phyloP scores from a whole-genome alignment of 2,329 filamentous ascomycete genomes.

The Magnaporthiopsis incrustans region DNA sequence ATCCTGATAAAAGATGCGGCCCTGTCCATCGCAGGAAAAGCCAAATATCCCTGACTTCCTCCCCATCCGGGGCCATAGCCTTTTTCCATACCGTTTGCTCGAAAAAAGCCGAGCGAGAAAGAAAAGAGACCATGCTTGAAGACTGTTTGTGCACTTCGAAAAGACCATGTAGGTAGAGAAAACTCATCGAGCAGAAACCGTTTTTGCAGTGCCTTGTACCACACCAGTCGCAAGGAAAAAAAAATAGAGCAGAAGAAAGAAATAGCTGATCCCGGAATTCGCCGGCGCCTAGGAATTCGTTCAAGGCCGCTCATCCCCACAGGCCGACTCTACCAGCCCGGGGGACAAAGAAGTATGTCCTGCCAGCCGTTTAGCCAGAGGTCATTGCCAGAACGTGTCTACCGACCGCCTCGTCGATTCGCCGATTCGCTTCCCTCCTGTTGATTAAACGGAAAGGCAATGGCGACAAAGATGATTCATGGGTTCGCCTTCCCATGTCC shows the following conservation, averaged over 20 bases:
- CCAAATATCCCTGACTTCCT: constrained; percentile 3
- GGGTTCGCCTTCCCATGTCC: neutral
- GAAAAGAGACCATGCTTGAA: constrained; percentile 5
- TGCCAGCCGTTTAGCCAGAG: neutral
- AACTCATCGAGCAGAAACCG: neutral
- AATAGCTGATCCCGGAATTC: neutral
- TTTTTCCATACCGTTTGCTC: constrained; percentile 6
- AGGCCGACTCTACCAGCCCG: neutral
- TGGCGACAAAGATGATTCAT: neutral
- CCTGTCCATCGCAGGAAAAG: constrained; percentile 3
- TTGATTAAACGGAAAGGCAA: too few species aligned
- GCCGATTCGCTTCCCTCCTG: neutral
- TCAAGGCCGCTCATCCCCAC: neutral
- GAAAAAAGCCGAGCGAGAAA: neutral
- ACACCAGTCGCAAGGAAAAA: neutral
- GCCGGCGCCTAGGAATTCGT: neutral
- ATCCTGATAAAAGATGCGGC: constrained; percentile 2
- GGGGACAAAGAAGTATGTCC: neutral
- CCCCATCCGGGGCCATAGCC: constrained; percentile 5
- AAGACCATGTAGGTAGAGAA: neutral
- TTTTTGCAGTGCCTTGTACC: neutral
- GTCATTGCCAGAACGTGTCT: neutral
- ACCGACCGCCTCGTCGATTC: neutral
- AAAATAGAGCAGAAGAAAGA: neutral
- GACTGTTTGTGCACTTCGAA: constrained; percentile 1